Conservation (phyloP, 768 basidiomycete species). For the Fomitopsis serialis region DNA sequence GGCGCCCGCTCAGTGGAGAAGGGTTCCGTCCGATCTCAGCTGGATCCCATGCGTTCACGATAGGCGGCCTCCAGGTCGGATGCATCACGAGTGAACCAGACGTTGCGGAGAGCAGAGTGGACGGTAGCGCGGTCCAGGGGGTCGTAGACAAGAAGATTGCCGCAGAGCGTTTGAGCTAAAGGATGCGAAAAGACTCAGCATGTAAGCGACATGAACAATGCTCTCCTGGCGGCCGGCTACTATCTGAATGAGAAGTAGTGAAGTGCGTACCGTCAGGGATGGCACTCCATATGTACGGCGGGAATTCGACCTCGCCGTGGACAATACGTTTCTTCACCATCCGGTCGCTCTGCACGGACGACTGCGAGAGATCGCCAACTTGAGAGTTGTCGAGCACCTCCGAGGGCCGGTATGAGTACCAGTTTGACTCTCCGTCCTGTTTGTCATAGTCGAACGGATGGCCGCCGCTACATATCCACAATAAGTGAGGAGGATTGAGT, state of each 20-base stretch:
- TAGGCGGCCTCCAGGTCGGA: conserved; percentile 59
- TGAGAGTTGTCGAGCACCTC: conserved; percentile 15
- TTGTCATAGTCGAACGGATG: conserved; percentile 72
- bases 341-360: conserved; percentile 45
- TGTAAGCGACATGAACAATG: not conserved
- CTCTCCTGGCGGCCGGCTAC: not conserved
- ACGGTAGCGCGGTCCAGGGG: conserved; percentile 58
- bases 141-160: conserved; percentile 55
- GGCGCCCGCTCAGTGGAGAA: not conserved
- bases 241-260: not conserved
- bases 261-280: conserved; percentile 51
- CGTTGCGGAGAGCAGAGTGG: conserved; percentile 48
- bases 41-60: conserved; percentile 39
- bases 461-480: conserved; percentile 42
- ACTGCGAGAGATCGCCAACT: conserved; percentile 29
- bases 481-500: not conserved
- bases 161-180: conserved; percentile 57
- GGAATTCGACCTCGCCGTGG: conserved; percentile 53
- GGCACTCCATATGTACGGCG: conserved; percentile 45
- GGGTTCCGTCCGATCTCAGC: not conserved
- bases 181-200: not conserved
- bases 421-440: conserved; percentile 16
- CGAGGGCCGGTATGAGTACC: conserved; percentile 14
- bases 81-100: conserved; percentile 65
- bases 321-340: conserved; percentile 68